These are phyloP conservation scores for Ilyonectria sp. DNA, from an alignment of 2,329 filamentous ascomycete species.

Conservation along the genomic window DNA sequence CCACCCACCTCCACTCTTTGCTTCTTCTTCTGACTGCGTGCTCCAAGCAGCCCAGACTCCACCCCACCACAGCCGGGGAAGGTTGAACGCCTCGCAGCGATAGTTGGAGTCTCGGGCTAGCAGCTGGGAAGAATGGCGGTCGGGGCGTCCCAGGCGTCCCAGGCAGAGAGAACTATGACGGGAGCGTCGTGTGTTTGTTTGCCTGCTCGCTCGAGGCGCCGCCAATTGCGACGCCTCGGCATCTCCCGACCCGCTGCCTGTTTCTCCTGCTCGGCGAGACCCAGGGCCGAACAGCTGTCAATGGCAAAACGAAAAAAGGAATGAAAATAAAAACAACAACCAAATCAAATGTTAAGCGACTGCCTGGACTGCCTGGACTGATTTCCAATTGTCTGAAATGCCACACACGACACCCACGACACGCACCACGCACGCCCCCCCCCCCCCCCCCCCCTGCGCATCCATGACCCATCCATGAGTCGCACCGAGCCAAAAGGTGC, in stretches of 20 bases:
- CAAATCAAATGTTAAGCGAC: not conserved
- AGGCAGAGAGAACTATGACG: not conserved
- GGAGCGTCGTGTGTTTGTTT: not conserved
- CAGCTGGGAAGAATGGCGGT: conserved; percentile 2
- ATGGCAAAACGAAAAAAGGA: not conserved
- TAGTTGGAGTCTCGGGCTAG: too few relatives aligned
- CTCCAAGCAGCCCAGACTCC: not conserved
- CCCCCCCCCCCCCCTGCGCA: conserved; percentile 9
- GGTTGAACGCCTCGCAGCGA: not conserved
- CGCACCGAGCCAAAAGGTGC: conserved; percentile 15
- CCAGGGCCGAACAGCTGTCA: not conserved
- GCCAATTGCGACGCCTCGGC: conserved; percentile 13
- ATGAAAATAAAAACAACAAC: not conserved
- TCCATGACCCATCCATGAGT: conserved; percentile 30
- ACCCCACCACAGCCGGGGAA: not conserved
- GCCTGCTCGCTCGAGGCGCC: not conserved
- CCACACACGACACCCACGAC: conserved; percentile 1
- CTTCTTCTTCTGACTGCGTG: not conserved
- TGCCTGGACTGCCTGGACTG: conserved; percentile 1
- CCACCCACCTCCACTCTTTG: not conserved
- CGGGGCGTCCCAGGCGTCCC: not conserved
- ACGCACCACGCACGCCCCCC: not conserved
- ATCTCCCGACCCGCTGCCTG: not conserved
- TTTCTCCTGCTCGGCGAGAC: not conserved
- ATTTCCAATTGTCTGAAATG: not conserved